Base-by-base conservation (phyloP, 768 basidiomycete species). In the Rhodotorula diobovata region DNA sequence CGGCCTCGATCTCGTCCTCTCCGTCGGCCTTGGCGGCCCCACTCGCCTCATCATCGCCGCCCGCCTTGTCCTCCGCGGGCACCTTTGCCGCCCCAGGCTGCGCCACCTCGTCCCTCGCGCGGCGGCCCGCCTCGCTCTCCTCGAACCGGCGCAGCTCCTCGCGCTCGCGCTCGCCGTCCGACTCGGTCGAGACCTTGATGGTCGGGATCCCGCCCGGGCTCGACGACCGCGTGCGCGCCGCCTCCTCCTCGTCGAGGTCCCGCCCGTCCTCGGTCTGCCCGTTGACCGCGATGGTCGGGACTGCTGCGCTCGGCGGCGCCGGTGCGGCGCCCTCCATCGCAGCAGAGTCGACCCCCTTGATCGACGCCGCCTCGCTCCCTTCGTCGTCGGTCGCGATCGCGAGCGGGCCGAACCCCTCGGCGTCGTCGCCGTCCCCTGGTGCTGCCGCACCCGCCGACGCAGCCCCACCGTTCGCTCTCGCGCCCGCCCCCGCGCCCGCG, bases 141-240 rank as follows among this genome's bases (percentile, higher is more conserved):
- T 79, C 77, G 41, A 76, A 68, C 35, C 69, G 63, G n/a, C 69
- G 68, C n/a, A 74, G 68, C 54, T 71, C 85, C 37, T 85, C 86
- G 45, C 84, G 84, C 78, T 86, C 85, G 65, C 82, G 81, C 72
- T 84, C 84, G 35, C 84, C 84, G 66, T 87, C 85, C 30, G 84
- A 86, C 78, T 91, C 89, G 1, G 85, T 86, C 45, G 90, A 90
- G 62, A 92, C 86, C 63, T 87, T 85, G 76, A 91, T 92, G n/a
- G 85, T 88, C 30, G 90, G 86, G 39, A 87, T 84, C 64, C 18
- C 23, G 2, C 59, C 58, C 32, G 34, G 45, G 60, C 23, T 43
- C 28, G 54, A 21, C 30, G 59, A 67, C 25, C 77, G 63, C 9
- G 77, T 70, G 25, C 76, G 62, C n/a, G n/a, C n/a, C n/a, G n/a